Base-by-base conservation (phyloP, 1,284 basidiomycete species). In the Dichomitus squalens region DNA sequence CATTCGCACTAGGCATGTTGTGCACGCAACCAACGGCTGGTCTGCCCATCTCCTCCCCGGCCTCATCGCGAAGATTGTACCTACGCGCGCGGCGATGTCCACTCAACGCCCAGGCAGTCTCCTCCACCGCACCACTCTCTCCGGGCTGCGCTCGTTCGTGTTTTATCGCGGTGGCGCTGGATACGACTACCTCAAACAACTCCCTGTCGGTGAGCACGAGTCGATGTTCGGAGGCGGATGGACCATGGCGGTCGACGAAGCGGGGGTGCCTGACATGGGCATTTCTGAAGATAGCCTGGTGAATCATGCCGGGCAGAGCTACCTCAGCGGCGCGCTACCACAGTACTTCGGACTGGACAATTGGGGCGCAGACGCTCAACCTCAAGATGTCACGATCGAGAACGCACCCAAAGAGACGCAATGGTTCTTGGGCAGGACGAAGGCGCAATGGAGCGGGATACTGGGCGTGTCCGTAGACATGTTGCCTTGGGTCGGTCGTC, bases 11-110 rank as follows among this genome's bases (percentile, higher is more conserved):
- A 72, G 70, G 3, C 88, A 90, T 63, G 75, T 93, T 48, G 75
- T 93, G 1, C 91, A 94, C 68, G 88, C 90, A 0, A 93, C 90
- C 2, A 94, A 94, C 69, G 90, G 79, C 33, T 92, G 91, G 78
- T 76, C 78, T 4, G 83, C 87, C 0, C 83, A 88, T 64, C 84
- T 93, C 21, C 72, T 92, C 54, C 61, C 68, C 20, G 70, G 73
- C 1, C 66, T 80, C 61, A 76, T 77, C 33, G 69, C 70, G 43
- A 80, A 77, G 58, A 73, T 85, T 53, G 68, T 86, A 27, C 85
- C 86, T 7, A 70, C 78, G 0, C 78, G 88, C 21, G 87, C 80
- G 7, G 81, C 80, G 53, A 89, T 90, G 82, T 82, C 84, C 44
- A 85, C 88, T 0, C 86, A 91, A 65, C 75, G 80, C 47, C 77